Conservation (phyloP, 192 early-diverging fungal genomes). For the Coemansia sp. region DNA sequence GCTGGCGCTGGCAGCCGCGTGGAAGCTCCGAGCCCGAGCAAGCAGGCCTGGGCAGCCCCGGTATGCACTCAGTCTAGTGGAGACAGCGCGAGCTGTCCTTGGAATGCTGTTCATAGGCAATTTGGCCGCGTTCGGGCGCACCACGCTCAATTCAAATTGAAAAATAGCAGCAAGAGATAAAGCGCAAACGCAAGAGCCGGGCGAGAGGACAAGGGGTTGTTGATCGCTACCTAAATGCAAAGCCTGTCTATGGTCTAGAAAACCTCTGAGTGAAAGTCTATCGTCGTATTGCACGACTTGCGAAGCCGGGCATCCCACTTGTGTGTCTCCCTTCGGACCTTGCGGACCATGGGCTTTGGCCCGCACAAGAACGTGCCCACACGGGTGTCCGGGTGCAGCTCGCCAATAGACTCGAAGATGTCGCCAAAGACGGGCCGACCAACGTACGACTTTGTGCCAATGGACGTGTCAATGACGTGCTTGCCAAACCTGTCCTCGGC, state of each 20-base stretch:
- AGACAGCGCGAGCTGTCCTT: background rate
- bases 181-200: background rate
- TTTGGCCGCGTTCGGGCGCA: background rate
- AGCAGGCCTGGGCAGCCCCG: background rate
- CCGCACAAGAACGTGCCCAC: constrained; percentile 90
- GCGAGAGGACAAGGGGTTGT: background rate
- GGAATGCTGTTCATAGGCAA: background rate
- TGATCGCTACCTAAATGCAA: background rate
- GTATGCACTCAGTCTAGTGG: background rate
- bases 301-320: constrained; percentile 33
- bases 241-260: constrained; percentile 6
- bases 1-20: background rate
- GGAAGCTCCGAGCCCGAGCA: background rate
- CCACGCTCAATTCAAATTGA: background rate
- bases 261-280: constrained; percentile 31
- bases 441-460: constrained; percentile 68
- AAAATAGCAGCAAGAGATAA: background rate
- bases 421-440: constrained; percentile 78
- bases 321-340: constrained; percentile 55
- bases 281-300: constrained; percentile 17
- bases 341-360: constrained; percentile 68
- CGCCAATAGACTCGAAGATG: constrained; percentile 66
- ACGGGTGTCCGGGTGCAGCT: constrained; percentile 62
- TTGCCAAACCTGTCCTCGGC: constrained; percentile 57
- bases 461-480: constrained; percentile 64